Conservation (phyloP, 208 protist genomes). For the Trypanosoma boissoni region DNA sequence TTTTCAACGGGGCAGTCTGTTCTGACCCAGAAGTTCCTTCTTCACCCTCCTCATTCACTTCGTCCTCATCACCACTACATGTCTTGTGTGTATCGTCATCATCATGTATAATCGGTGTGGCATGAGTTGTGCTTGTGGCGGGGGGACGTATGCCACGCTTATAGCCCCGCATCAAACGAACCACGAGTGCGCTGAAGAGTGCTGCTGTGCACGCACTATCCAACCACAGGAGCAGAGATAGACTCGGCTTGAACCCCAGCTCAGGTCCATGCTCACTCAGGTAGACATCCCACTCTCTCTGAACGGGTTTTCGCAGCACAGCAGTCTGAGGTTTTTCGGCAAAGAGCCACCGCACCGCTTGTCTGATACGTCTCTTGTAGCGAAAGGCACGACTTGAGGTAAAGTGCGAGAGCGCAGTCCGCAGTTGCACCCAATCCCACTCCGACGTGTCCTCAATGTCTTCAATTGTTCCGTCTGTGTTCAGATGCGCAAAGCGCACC, state of each 20-base stretch:
- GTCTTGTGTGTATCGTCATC: background rate
- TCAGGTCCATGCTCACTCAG: constrained; percentile 51
- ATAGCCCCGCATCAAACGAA: constrained; percentile 36
- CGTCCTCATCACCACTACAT: constrained; percentile 6
- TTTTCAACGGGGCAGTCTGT: background rate
- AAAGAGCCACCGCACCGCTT: constrained; percentile 13
- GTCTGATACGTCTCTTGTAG: constrained; percentile 11
- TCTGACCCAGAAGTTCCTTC: background rate
- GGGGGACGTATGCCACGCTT: constrained; percentile 22
- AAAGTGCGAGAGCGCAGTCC: constrained; percentile 22
- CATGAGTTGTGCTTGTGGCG: background rate
- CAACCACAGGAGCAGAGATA: constrained; percentile 59
- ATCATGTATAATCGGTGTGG: background rate
- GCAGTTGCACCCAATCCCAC: constrained; percentile 29
- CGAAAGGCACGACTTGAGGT: constrained; percentile 5
- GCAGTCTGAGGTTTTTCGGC: background rate
- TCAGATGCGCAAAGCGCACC: constrained; percentile 10
- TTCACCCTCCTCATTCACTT: background rate
- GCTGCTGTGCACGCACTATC: constrained; percentile 48
- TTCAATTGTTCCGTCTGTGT: background rate
- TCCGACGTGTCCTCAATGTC: background rate
- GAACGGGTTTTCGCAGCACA: constrained; percentile 1
- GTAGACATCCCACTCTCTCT: constrained; percentile 40
- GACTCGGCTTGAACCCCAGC: constrained; percentile 22
- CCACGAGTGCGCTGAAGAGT: constrained; percentile 49